Evolutionary conservation across 768 basidiomycete genomes (phyloP), one percentile per base, ranked within the genome.

Genomic region (Lactarius sp.): DNA sequence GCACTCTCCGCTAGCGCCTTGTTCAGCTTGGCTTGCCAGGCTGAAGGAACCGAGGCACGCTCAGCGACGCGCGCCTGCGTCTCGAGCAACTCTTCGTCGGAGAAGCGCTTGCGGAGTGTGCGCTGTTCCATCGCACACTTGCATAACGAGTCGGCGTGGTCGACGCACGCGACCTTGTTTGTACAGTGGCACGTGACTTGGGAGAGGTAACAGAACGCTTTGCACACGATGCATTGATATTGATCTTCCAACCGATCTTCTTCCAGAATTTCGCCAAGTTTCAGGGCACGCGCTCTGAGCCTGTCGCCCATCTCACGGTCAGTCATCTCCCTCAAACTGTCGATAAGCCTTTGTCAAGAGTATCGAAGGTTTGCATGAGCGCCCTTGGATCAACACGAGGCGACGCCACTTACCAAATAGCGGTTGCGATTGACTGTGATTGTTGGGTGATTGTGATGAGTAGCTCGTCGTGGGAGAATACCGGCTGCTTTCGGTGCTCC

Each of bases 401-500:
- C 73, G 52, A 39, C 12, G 72, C 53, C 53, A 77, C 86, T 66
- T 73, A 95, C 96, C 97, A 98, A 70, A 91, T 79, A 3, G 96
- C 92, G 41, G 94, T 96, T 73, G 91, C 88, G 71, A 97, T 95
- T 18, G 88, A 88, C 59, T 88, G 84, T 3, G 94, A 94, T 74
- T 96, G 92, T 70, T 93, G 87, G n/a, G 92, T 94, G 72, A 98
- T 95, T n/a, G 96, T 96, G 72, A 98, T 84, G 67, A 99, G 82
- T 31, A 98, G 82, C 75, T 98, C 97, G 70, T 98, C 94, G 73
- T 99, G 97, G 37, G 94, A 98, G 76, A 99, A 99, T 4, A 99
- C 97, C 5, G 97, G 97, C 46, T 91, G 80, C 73, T 98, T 98
- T 74, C 85, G 77, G 74, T 97, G 89, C 66, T 92, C 86, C 69